Evolutionary conservation across 345 rosid species (phyloP).

Genomic region (Raphanus sativus): DNA sequence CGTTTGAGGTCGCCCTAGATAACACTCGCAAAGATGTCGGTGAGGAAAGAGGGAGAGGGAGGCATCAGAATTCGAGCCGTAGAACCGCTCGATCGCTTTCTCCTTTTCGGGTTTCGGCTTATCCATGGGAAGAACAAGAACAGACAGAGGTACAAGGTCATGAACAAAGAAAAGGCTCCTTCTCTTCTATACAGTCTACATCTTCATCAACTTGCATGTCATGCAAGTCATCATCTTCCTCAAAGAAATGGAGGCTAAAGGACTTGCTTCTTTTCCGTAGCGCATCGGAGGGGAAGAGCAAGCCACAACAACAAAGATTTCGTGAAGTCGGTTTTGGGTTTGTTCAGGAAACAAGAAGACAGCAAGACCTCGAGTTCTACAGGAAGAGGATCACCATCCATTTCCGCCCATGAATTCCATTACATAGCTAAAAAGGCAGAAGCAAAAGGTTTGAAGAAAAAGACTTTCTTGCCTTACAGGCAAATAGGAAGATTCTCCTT

Average conservation of each 20-base stretch:
- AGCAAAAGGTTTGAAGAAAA: slow-evolving; percentile 72
- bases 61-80: slow-evolving; percentile 46
- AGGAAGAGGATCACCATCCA: slow-evolving; percentile 35
- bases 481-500: slow-evolving; percentile 82
- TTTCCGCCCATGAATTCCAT: slow-evolving; percentile 87
- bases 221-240: slow-evolving; percentile 45
- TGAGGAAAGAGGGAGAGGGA: slow-evolving; percentile 58
- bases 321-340: slow-evolving; percentile 44
- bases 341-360: slow-evolving; percentile 63
- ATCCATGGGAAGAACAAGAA: slow-evolving; percentile 72
- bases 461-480: slow-evolving; percentile 85
- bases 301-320: slow-evolving; percentile 55
- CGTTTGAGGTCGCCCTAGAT: slow-evolving; percentile 44
- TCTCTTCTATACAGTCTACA: slow-evolving; percentile 33
- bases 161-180: slow-evolving; percentile 25
- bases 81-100: slow-evolving; percentile 70
- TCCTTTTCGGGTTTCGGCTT: slow-evolving; percentile 67
- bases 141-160: slow-evolving; percentile 19
- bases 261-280: slow-evolving; percentile 84
- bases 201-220: slow-evolving; percentile 34
- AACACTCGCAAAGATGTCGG: slow-evolving; percentile 37
- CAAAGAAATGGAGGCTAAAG: slow-evolving; percentile 75
- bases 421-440: slow-evolving; percentile 79
- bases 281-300: slow-evolving; percentile 82
- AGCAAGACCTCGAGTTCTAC: slow-evolving; percentile 51